Evolutionary conservation across 768 basidiomycete genomes (phyloP).

Genomic region (Psilocybe tampanensis): DNA sequence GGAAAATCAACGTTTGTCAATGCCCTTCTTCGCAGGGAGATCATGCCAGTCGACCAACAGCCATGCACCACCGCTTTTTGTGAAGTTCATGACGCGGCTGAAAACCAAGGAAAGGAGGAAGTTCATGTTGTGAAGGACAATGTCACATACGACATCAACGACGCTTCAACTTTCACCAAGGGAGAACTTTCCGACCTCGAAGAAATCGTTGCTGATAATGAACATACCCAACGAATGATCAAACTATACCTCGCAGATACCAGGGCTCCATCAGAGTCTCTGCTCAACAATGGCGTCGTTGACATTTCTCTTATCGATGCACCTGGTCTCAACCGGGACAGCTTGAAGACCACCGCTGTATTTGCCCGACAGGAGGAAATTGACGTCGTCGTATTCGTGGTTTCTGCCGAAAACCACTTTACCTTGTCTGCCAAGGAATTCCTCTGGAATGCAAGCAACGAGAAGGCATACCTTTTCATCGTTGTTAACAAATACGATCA

Average conservation of each 20-base stretch:
- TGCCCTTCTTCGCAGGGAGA: conserved; percentile 83
- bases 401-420: conserved; percentile 98
- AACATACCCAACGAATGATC: conserved; percentile 71
- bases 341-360: conserved; percentile 89
- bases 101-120: conserved; percentile 81
- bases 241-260: conserved; percentile 90
- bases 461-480: conserved; percentile 98
- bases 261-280: conserved; percentile 75
- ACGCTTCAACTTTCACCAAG: conserved; percentile 78
- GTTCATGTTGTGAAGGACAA: conserved; percentile 80
- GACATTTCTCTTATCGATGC: conserved; percentile 99
- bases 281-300: conserved; percentile 93
- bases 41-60: conserved; percentile 98
- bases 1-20: conserved; percentile 99
- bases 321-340: conserved; percentile 96
- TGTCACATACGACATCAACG: conserved; percentile 63
- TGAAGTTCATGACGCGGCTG: conserved; percentile 90
- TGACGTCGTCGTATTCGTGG: conserved; percentile 97
- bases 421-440: conserved; percentile 96
- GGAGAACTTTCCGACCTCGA: conserved; percentile 73
- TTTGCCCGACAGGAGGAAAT: conserved; percentile 98
- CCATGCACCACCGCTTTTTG: conserved; percentile 97
- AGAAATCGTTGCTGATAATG: conserved; percentile 74
- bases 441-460: conserved; percentile 88
- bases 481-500: conserved; percentile 98